Conservation (phyloP, 169 alveolate species). For the Plasmodium relictum region DNA sequence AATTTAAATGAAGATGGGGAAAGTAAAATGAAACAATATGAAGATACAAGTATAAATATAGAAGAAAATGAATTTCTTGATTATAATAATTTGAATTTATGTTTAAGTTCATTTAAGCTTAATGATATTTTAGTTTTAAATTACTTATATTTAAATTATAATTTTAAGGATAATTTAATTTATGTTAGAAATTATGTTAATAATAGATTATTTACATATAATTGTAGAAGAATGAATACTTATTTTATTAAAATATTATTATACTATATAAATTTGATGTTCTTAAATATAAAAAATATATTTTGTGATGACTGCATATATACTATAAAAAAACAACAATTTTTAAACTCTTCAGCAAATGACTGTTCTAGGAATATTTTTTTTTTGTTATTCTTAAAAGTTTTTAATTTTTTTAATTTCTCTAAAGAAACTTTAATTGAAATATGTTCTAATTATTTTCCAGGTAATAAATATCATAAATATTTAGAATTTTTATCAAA, state of each 20-base stretch:
- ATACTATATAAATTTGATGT: constrained; percentile 52
- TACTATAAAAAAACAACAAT: constrained; percentile 71
- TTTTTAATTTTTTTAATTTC: constrained; percentile 51
- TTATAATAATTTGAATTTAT: neutral
- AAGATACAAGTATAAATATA: neutral
- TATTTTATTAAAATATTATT: constrained; percentile 72
- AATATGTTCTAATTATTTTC: constrained; percentile 57
- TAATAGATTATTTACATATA: constrained; percentile 42
- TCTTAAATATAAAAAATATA: constrained; percentile 73
- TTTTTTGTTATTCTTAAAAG: constrained; percentile 32
- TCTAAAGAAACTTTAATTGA: constrained; percentile 29
- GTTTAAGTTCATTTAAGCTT: constrained; percentile 11
- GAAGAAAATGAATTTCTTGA: neutral
- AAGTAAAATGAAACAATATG: neutral
- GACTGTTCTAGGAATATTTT: constrained; percentile 72
- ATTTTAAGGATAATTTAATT: constrained; percentile 57
- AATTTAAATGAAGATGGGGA: neutral
- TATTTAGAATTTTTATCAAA: constrained; percentile 22
- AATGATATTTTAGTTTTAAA: constrained; percentile 58
- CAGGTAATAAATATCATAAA: constrained; percentile 47
- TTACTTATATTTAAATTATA: constrained; percentile 64
- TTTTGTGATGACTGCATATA: constrained; percentile 76
- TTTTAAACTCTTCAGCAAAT: constrained; percentile 69
- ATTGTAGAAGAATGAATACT: constrained; percentile 60
- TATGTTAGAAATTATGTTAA: constrained; percentile 48